These are phyloP conservation scores for Macadamia tetraphylla DNA, from an alignment of 164 flowering plant genomes.

Conservation along the genomic window DNA sequence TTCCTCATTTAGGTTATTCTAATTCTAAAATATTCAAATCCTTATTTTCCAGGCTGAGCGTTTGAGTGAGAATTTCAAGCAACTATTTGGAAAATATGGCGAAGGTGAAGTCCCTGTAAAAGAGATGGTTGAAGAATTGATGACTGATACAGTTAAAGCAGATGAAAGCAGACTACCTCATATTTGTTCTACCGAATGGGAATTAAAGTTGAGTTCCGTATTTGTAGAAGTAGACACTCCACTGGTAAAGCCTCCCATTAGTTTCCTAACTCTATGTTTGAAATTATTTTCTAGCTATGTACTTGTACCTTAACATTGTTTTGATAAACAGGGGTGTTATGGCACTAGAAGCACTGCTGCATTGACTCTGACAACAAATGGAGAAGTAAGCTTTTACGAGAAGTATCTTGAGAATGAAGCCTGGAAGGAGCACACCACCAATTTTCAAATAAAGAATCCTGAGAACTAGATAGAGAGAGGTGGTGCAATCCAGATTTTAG, in stretches of 20 bases:
- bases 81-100: slow-evolving; percentile 25
- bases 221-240: slow-evolving; percentile 52
- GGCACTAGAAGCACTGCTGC: slow-evolving; percentile 70
- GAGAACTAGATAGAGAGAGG: neutral
- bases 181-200: slow-evolving; percentile 46
- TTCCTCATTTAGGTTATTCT: neutral
- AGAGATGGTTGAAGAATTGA: slow-evolving; percentile 38
- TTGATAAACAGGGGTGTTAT: slow-evolving; percentile 40
- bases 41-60: slow-evolving; percentile 33
- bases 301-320: neutral
- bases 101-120: slow-evolving; percentile 24
- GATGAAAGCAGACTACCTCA: slow-evolving; percentile 37
- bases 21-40: neutral
- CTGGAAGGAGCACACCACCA: slow-evolving; percentile 50
- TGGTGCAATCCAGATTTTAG: neutral
- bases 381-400: slow-evolving; percentile 59
- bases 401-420: slow-evolving; percentile 44
- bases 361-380: slow-evolving; percentile 31
- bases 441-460: slow-evolving; percentile 26
- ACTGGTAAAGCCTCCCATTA: slow-evolving; percentile 26
- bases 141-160: slow-evolving; percentile 45
- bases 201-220: slow-evolving; percentile 38
- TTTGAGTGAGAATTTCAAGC: slow-evolving; percentile 31
- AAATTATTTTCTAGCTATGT: neutral
- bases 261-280: neutral